A percentile compares a stretch with the other conserved stretches of the same genome.
These are phyloP conservation scores for Leptomonas pyrrhocoris DNA, from an alignment of 208 protist genomes.

Conservation along the genomic window DNA sequence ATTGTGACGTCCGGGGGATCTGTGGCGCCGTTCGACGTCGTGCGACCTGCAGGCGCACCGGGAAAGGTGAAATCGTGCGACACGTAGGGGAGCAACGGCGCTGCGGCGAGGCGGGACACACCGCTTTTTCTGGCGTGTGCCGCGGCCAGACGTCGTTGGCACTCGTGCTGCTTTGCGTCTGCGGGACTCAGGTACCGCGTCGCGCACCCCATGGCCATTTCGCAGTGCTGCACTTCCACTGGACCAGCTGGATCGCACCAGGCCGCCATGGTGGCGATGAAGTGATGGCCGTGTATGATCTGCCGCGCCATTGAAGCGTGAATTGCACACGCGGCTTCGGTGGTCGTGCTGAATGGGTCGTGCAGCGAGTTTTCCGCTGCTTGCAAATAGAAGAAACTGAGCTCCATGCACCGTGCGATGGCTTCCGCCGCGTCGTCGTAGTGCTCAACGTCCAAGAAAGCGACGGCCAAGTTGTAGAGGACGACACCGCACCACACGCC, in stretches of 20 bases:
- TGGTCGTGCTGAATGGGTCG: background rate
- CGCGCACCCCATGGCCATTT: conserved; percentile 78
- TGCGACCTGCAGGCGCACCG: background rate
- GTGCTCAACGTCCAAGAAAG: conserved; percentile 45
- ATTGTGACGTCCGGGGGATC: conserved; percentile 6
- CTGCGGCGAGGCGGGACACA: background rate
- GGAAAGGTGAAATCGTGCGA: conserved; percentile 20
- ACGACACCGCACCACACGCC: conserved; percentile 56
- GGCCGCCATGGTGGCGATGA: conserved; percentile 69
- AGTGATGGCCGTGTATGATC: conserved; percentile 69
- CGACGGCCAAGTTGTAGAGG: conserved; percentile 82
- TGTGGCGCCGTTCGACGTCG: background rate
- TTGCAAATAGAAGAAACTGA: conserved; percentile 52
- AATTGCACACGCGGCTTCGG: conserved; percentile 4
- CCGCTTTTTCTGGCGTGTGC: conserved; percentile 28
- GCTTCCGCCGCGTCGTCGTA: conserved; percentile 80
- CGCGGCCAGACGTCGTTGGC: conserved; percentile 41
- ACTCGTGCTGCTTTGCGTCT: conserved; percentile 34
- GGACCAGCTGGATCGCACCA: conserved; percentile 55
- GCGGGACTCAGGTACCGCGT: conserved; percentile 41
- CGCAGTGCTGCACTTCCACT: conserved; percentile 69
- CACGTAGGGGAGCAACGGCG: conserved; percentile 21
- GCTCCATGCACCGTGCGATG: conserved; percentile 76
- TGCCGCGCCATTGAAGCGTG: conserved; percentile 44
- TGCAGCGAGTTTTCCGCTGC: background rate